Conservation (phyloP, 2,329 filamentous ascomycete species). For the Trichoderma atrobrunneum region DNA sequence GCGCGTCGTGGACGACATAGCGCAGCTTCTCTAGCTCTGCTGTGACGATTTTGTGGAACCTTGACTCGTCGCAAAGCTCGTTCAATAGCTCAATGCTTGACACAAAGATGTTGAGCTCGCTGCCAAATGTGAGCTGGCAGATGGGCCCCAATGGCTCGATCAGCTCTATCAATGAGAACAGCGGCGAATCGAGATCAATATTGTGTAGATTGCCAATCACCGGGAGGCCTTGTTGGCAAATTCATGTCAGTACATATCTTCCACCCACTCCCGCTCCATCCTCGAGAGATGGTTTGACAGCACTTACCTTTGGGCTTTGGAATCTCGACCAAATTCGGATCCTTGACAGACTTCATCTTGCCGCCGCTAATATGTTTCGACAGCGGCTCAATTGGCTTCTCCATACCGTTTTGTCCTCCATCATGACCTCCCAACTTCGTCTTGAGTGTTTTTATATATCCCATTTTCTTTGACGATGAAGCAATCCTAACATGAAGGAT, state of each 20-base stretch:
- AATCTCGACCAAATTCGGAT: not conserved
- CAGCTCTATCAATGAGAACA: slow-evolving; percentile 8
- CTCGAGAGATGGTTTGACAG: not conserved
- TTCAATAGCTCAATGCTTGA: slow-evolving; percentile 4
- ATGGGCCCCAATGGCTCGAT: slow-evolving; percentile 9
- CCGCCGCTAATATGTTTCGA: not conserved
- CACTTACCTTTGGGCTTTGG: slow-evolving; percentile 12
- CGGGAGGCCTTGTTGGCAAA: not conserved
- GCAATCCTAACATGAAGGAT: not conserved
- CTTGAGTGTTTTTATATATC: slow-evolving; percentile 8
- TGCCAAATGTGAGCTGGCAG: slow-evolving; percentile 6
- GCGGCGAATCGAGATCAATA: slow-evolving; percentile 6
- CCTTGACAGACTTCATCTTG: not conserved
- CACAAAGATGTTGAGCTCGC: slow-evolving; percentile 9
- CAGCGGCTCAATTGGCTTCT: not conserved
- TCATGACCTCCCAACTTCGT: not conserved
- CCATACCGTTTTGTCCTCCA: not conserved
- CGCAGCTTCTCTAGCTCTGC: slow-evolving; percentile 13
- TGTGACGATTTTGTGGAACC: slow-evolving; percentile 6
- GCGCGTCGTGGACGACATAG: slow-evolving; percentile 11
- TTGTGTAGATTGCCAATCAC: slow-evolving; percentile 7
- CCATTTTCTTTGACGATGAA: not conserved
- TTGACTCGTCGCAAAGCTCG: slow-evolving; percentile 15
- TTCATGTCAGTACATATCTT: not conserved
- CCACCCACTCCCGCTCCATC: not conserved